A percentile compares a stretch with the other conserved stretches of the same genome.
These are phyloP conservation scores for Biancaea sappan DNA, from an alignment of 306 rosid species.

Conservation along the genomic window DNA sequence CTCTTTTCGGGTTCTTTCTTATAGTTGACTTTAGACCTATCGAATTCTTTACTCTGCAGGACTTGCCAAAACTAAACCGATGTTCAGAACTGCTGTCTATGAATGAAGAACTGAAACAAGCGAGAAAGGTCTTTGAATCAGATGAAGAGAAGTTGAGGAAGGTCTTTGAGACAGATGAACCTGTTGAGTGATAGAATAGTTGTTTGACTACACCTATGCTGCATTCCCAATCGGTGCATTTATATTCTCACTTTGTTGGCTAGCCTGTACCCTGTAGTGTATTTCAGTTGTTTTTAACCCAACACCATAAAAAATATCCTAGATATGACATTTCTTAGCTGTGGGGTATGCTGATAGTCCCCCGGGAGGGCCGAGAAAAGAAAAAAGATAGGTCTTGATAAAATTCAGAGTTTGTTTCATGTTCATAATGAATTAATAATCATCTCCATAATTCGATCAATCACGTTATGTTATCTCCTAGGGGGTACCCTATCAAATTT, in stretches of 20 bases:
- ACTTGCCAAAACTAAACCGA: slow-evolving; percentile 77
- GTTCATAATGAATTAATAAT: too few relatives aligned
- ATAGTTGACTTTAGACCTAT: slow-evolving; percentile 1
- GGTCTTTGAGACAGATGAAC: slow-evolving; percentile 69
- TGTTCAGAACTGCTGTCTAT: slow-evolving; percentile 80
- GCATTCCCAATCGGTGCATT: background rate
- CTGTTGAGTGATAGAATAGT: slow-evolving; percentile 40
- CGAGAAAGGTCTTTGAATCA: slow-evolving; percentile 83
- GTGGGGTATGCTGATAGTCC: too few relatives aligned
- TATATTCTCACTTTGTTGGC: background rate
- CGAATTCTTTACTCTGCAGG: slow-evolving; percentile 47
- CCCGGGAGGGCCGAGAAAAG: too few relatives aligned
- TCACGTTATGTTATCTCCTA: too few relatives aligned
- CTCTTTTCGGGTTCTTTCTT: background rate
- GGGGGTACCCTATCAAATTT: too few relatives aligned
- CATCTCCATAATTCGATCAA: too few relatives aligned
- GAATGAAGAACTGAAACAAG: slow-evolving; percentile 95
- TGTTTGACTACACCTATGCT: slow-evolving; percentile 5
- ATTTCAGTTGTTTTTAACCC: background rate
- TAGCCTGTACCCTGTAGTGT: background rate
- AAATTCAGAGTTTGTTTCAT: too few relatives aligned
- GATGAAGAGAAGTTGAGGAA: slow-evolving; percentile 87
- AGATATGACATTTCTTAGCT: too few relatives aligned
- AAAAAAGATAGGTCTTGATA: too few relatives aligned
- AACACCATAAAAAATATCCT: too few relatives aligned